Base-by-base conservation (phyloP, 805 yeast species). In the Blastobotrys attinorum region DNA sequence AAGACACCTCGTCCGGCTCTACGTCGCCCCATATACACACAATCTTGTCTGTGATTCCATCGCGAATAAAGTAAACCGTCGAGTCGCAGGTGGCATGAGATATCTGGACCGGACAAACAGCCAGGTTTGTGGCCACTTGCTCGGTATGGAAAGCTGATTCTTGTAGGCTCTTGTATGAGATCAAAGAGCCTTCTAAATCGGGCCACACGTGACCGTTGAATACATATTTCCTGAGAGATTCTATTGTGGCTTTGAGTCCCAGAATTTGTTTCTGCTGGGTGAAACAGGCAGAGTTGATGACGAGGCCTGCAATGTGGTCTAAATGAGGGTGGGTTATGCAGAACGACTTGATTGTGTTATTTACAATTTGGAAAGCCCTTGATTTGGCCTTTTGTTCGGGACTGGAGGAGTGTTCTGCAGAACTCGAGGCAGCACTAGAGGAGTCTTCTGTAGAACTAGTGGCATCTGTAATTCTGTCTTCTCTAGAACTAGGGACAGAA, bases 161-260 rank as follows among this genome's bases (percentile, higher is more conserved):
- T 25, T 18, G 45, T 41, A 6, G 40, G 33, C 23, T 53, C 22
- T 8, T 52, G 49, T 11, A 31, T 17, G 10, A 53, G 39, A 4
- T 29, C 36, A 15, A 55, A 21, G 18, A 44, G 2, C 60, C 58
- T 37, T 55, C 57, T 57, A 80, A 62, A 52, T 83, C 73, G 3
- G 97, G 97, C 97, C 97, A 88, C 2, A 84, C 66, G 3, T 64
- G 54, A 37, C 81, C 85, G 60, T 88, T 89, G 63, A 88, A 88
- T 0, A 85, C 60, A 58, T 79, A 71, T 1, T 60, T 57, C 46
- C 69, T 61, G 7, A 88, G 58, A 0, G 78, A 73, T 4, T 69
- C 62, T 1, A 78, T 64, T 0, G 90, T 79, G 22, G 66, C 60
- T 0, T 57, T 49, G 2, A 78, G 61, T 0, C 87, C 95, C 48